Evolutionary conservation across 176 grass and related monocot species (phyloP).

Genomic region (Tillandsia fasciculata): DNA sequence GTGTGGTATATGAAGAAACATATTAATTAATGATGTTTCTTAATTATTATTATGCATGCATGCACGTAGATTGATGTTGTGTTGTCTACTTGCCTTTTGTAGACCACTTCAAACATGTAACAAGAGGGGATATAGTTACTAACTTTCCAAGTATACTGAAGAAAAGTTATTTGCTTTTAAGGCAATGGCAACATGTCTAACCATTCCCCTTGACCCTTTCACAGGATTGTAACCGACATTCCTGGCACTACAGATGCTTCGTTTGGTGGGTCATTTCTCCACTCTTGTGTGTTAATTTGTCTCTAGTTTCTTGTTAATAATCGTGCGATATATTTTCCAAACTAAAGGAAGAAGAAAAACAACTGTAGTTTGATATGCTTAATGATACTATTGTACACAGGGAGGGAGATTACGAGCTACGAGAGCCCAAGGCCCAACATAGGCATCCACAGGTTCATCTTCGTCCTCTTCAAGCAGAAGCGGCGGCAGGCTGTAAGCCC

Average conservation of each 20-base stretch:
- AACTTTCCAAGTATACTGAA: background rate
- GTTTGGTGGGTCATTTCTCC: constrained; percentile 53
- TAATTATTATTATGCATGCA: background rate
- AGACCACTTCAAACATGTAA: background rate
- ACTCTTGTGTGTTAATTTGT: background rate
- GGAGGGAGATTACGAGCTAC: constrained; percentile 54
- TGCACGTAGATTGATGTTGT: background rate
- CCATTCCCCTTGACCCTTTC: constrained; percentile 18
- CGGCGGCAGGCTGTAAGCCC: constrained; percentile 29
- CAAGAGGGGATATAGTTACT: background rate
- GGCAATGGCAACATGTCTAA: constrained; percentile 20
- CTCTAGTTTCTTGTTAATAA: constrained; percentile 12
- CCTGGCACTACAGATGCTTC: constrained; percentile 84
- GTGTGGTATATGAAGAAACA: background rate
- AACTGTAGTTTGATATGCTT: too few species aligned
- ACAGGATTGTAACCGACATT: constrained; percentile 93
- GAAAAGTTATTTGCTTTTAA: background rate
- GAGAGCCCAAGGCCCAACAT: constrained; percentile 80
- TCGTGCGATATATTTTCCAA: background rate
- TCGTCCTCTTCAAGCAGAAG: constrained; percentile 90
- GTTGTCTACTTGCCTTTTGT: background rate
- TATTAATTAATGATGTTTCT: background rate
- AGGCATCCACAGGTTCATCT: constrained; percentile 91
- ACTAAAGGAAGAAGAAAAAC: too few species aligned
- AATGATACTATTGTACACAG: constrained; percentile 16